phyloP scores from a whole-genome alignment of 176 grass and related monocot genomes.

The Ampelocalamus luodianensis region DNA sequence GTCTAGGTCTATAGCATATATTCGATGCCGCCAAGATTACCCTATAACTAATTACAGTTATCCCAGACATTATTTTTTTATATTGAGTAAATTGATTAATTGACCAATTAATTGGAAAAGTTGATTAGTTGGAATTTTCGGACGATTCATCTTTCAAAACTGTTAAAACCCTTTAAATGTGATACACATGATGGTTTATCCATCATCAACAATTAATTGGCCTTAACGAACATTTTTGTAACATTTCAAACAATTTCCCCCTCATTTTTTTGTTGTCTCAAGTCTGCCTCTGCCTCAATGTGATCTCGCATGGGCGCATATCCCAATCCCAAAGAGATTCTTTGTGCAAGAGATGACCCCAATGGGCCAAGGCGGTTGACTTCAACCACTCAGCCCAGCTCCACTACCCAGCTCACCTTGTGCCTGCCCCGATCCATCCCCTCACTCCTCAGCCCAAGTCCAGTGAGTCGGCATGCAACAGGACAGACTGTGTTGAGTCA shows the following conservation, averaged over 20 bases:
- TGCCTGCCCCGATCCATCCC: not conserved
- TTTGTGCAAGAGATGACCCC: not conserved
- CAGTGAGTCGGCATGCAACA: not conserved
- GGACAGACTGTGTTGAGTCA: not conserved
- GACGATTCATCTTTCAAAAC: constrained; percentile 9
- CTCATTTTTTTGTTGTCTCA: not conserved
- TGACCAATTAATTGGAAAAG: not conserved
- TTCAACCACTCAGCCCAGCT: not conserved
- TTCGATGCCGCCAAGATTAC: not conserved
- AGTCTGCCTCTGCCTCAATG: not conserved
- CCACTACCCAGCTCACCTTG: not conserved
- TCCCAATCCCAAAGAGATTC: not conserved
- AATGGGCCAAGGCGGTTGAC: not conserved
- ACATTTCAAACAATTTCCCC: not conserved
- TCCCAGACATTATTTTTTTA: not conserved
- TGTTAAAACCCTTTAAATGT: constrained; percentile 2
- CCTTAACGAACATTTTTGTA: not conserved
- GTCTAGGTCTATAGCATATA: not conserved
- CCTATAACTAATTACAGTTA: not conserved
- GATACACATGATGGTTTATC: not conserved
- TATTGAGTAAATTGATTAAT: not conserved
- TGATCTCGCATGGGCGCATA: not conserved
- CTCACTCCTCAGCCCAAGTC: not conserved
- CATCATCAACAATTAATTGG: constrained; percentile 1
- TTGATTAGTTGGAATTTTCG: not conserved